phyloP scores from a whole-genome alignment of 331 rosid genomes.

The Erythrophleum ivorense region DNA sequence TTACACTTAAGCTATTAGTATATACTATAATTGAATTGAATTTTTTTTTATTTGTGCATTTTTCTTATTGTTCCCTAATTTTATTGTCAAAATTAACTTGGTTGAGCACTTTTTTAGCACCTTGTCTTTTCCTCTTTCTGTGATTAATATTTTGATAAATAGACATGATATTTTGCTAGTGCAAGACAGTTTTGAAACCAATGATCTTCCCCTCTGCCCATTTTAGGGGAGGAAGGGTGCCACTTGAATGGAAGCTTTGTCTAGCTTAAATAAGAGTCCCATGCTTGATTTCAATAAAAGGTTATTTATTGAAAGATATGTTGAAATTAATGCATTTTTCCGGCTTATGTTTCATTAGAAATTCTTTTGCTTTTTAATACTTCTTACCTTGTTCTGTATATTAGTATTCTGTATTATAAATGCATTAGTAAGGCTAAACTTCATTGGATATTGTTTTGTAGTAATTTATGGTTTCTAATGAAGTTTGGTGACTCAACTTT shows the following conservation, averaged over 20 bases:
- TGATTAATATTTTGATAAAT: not conserved
- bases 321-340: slow-evolving; percentile 1
- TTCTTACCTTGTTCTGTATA: not conserved
- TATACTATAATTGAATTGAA: too few relatives aligned
- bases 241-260: not conserved
- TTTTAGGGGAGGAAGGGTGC: slow-evolving; percentile 9
- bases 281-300: not conserved
- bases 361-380: slow-evolving; percentile 12
- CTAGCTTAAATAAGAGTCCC: not conserved
- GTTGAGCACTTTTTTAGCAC: not conserved
- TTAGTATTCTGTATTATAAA: not conserved
- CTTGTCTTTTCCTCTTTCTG: not conserved
- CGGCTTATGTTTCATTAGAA: not conserved
- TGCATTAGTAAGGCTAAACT: not conserved
- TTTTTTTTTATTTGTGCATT: too few relatives aligned
- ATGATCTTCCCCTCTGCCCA: not conserved
- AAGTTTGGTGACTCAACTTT: slow-evolving; percentile 8
- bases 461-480: slow-evolving; percentile 19
- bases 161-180: not conserved
- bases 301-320: slow-evolving; percentile 7
- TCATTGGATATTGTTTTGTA: slow-evolving; percentile 10
- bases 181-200: not conserved
- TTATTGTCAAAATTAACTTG: not conserved
- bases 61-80: too few relatives aligned
- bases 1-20: too few relatives aligned